These are phyloP conservation scores for Termitomyces sp. DNA, from an alignment of 768 basidiomycete species.

Conservation along the genomic window DNA sequence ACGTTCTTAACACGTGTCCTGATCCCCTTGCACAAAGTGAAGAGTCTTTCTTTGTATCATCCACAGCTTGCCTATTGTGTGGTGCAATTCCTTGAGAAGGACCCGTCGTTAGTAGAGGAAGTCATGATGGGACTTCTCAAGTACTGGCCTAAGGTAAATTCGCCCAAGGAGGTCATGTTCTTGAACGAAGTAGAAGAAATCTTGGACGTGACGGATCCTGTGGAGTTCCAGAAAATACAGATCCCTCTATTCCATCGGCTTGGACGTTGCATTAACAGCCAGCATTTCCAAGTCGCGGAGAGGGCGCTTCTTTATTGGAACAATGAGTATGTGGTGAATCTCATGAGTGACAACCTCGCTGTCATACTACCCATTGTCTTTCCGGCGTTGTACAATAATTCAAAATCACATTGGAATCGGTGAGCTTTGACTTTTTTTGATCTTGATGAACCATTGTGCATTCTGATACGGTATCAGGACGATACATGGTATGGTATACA, in stretches of 20 bases:
- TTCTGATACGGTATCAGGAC: conserved; percentile 52
- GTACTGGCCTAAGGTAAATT: conserved; percentile 99
- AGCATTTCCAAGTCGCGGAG: conserved; percentile 99
- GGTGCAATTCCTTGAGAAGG: conserved; percentile 98
- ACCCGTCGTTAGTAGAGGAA: conserved; percentile 85
- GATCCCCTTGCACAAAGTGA: conserved; percentile 96
- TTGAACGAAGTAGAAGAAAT: conserved; percentile 99
- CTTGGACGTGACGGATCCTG: conserved; percentile 94
- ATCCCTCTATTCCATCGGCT: conserved; percentile 90
- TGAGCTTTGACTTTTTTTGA: conserved; percentile 33
- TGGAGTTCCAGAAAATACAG: conserved; percentile 96
- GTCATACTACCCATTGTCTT: conserved; percentile 94
- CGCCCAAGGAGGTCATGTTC: conserved; percentile 99
- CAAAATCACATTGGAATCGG: conserved; percentile 99
- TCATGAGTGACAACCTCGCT: conserved; percentile 95
- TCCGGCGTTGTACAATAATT: conserved; percentile 92
- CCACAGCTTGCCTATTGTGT: conserved; percentile 99
- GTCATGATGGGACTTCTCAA: conserved; percentile 94
- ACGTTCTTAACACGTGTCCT: conserved; percentile 92
- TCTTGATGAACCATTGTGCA: not conserved
- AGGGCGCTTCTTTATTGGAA: conserved; percentile 98
- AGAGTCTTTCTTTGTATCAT: conserved; percentile 95
- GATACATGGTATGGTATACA: conserved; percentile 99
- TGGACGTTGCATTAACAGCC: conserved; percentile 95
- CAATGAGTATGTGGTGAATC: conserved; percentile 98